These are phyloP conservation scores for Adiantum capillusveneris DNA, from an alignment of 75 land plant species.

Conservation along the genomic window DNA sequence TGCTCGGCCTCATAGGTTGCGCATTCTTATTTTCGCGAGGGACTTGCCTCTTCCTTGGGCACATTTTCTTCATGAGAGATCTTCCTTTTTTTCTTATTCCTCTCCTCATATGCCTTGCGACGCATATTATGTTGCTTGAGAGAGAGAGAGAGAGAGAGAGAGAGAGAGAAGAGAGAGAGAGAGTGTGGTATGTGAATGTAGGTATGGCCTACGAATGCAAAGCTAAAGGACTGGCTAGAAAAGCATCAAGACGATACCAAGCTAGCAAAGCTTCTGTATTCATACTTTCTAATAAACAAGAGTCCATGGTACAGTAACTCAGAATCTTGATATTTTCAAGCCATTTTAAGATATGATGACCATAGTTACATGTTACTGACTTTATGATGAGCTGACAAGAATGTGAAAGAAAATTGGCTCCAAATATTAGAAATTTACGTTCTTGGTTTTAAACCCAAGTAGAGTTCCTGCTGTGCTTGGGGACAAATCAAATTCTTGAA, in stretches of 20 bases:
- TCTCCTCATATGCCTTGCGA: no score
- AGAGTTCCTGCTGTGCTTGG: not conserved
- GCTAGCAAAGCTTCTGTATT: constrained; percentile 61
- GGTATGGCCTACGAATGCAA: no score
- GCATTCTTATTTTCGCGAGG: no score
- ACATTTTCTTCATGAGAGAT: no score
- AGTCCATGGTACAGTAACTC: constrained; percentile 64
- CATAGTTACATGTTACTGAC: not conserved
- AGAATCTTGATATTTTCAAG: not conserved
- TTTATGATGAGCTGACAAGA: not conserved
- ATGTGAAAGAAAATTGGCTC: not conserved
- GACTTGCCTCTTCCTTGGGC: no score
- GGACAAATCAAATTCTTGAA: not conserved
- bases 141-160: no score
- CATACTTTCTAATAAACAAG: constrained; percentile 68
- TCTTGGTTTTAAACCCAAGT: not conserved
- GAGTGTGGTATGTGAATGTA: no score
- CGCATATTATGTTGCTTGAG: no score
- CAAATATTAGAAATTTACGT: not conserved
- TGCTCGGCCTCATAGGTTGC: no score
- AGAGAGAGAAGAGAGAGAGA: no score
- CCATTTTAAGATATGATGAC: not conserved
- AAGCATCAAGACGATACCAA: constrained; percentile 40
- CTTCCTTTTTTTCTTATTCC: no score
- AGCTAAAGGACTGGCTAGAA: constrained; percentile 62